phyloP scores from a whole-genome alignment of 2,329 filamentous ascomycete species.

The Stylonectria norvegica region DNA sequence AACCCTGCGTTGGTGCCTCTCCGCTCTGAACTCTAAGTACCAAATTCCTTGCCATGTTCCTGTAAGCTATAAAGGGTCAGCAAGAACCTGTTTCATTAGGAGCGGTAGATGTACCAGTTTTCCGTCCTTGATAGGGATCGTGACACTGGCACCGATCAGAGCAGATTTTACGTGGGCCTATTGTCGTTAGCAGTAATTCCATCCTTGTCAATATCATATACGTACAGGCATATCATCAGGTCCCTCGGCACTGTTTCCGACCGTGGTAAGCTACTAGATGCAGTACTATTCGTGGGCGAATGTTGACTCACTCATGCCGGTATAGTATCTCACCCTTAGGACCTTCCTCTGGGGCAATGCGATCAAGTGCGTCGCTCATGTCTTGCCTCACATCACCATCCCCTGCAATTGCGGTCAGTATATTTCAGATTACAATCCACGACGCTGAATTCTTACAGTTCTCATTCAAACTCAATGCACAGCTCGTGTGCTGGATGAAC shows the following conservation, averaged over 20 bases:
- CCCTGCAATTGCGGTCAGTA: constrained; percentile 36
- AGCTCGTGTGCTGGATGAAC: constrained; percentile 94
- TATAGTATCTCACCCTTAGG: constrained; percentile 72
- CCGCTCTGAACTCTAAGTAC: constrained; percentile 84
- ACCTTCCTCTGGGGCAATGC: constrained; percentile 77
- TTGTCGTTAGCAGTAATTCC: neutral
- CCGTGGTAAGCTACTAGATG: neutral
- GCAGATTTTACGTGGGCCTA: constrained; percentile 91
- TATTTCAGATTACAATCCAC: constrained; percentile 35
- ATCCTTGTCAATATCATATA: neutral
- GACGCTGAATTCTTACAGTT: constrained; percentile 55
- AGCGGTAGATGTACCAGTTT: constrained; percentile 54
- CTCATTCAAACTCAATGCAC: constrained; percentile 88
- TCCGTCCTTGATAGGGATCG: constrained; percentile 86
- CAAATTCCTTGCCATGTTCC: constrained; percentile 86
- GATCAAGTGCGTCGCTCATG: constrained; percentile 91
- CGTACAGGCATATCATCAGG: constrained; percentile 86
- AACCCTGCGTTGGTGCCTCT: constrained; percentile 74
- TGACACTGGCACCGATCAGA: constrained; percentile 82
- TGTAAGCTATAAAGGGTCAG: constrained; percentile 42
- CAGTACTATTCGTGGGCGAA: too few species aligned
- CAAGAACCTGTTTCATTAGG: neutral
- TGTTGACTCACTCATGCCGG: constrained; percentile 56
- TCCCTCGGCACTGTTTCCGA: constrained; percentile 66
- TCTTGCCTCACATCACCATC: constrained; percentile 82